phyloP scores from a whole-genome alignment of 768 basidiomycete species.

The Suillus plorans region DNA sequence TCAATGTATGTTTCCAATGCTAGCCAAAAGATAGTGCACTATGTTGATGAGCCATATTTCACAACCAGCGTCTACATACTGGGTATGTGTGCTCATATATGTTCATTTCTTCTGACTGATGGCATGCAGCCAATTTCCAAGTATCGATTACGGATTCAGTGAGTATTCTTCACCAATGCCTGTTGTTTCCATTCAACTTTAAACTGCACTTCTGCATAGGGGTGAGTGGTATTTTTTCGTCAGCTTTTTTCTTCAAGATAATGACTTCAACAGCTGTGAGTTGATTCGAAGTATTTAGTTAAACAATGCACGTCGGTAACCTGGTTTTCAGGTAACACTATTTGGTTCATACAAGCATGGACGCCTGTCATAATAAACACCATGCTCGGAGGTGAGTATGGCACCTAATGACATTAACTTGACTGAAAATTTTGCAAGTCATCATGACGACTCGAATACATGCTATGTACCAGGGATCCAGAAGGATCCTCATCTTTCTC shows the following conservation, averaged over 20 bases:
- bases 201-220: not conserved
- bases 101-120: not conserved
- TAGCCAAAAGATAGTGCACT: not conserved
- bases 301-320: not conserved
- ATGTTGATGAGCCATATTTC: not conserved
- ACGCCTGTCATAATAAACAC: not conserved
- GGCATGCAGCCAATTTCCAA: not conserved
- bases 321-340: not conserved
- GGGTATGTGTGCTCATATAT: not conserved
- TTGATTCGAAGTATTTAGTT: not conserved
- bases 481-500: not conserved
- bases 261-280: not conserved
- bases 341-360: not conserved
- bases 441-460: not conserved
- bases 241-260: not conserved
- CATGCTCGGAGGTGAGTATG: not conserved
- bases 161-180: not conserved
- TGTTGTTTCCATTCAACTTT: not conserved
- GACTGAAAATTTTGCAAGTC: not conserved
- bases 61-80: not conserved
- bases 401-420: not conserved
- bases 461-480: not conserved
- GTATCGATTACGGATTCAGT: not conserved
- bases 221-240: not conserved
- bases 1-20: not conserved